These are phyloP conservation scores for Tulasnella calospora DNA, from an alignment of 768 basidiomycete species.

Conservation along the genomic window DNA sequence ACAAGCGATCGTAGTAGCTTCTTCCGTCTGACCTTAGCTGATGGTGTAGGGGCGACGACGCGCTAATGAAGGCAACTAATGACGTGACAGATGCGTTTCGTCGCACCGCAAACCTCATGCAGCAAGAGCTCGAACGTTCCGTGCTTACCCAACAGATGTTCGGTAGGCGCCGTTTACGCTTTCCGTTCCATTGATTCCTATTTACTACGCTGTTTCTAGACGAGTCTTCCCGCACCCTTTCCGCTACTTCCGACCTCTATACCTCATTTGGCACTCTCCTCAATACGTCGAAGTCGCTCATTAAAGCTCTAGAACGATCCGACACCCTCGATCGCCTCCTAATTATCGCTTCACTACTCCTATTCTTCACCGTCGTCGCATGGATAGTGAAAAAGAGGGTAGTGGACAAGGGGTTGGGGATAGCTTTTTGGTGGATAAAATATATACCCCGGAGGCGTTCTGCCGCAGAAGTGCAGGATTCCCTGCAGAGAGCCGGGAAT, in stretches of 20 bases:
- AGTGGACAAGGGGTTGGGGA: constrained; percentile 67
- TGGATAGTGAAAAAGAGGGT: constrained; percentile 87
- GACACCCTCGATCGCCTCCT: constrained; percentile 90
- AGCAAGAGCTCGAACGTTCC: constrained; percentile 84
- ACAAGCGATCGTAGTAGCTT: constrained; percentile 30
- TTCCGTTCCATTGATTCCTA: background rate
- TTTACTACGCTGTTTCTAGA: constrained; percentile 43
- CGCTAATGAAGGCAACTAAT: constrained; percentile 80
- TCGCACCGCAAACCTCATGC: constrained; percentile 80
- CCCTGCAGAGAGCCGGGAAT: background rate
- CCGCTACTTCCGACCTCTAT: constrained; percentile 68
- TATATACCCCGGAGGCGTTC: constrained; percentile 19
- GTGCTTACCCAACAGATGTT: constrained; percentile 83
- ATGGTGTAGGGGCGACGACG: constrained; percentile 59
- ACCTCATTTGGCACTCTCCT: constrained; percentile 68
- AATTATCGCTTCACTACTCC: constrained; percentile 69
- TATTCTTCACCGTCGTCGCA: constrained; percentile 78
- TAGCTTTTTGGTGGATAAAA: constrained; percentile 76
- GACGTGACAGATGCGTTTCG: constrained; percentile 85
- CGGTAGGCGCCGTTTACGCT: constrained; percentile 44
- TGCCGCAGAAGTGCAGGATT: background rate
- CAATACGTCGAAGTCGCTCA: constrained; percentile 73
- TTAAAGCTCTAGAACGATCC: constrained; percentile 81
- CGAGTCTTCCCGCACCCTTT: constrained; percentile 69
- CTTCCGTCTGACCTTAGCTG: constrained; percentile 8